Conservation (phyloP, 805 yeast genomes). For the Sporopachydermia lactativora region DNA sequence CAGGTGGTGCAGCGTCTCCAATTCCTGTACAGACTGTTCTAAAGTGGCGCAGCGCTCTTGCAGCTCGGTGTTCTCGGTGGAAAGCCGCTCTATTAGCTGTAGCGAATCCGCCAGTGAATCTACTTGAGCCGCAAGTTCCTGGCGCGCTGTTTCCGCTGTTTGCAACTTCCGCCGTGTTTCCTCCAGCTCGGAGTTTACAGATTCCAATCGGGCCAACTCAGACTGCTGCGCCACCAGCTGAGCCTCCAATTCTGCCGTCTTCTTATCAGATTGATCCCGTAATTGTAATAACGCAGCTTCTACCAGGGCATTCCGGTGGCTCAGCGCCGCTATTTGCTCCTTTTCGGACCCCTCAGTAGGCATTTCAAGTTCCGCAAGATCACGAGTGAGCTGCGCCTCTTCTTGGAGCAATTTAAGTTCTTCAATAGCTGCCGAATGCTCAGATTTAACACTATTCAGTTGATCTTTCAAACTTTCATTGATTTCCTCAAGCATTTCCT, state of each 20-base stretch:
- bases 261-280: conserved; percentile 13
- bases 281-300: conserved; percentile 29
- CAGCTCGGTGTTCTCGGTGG: conserved; percentile 24
- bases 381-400: conserved; percentile 10
- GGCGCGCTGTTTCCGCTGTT: conserved; percentile 6
- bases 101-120: conserved; percentile 22
- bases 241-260: conserved; percentile 11
- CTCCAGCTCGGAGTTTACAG: conserved; percentile 1
- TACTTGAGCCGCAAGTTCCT: conserved; percentile 17
- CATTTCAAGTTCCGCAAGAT: conserved; percentile 2
- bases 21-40: conserved; percentile 29
- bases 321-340: conserved; percentile 6
- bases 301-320: conserved; percentile 24
- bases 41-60: conserved; percentile 23
- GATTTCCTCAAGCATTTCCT: conserved; percentile 22
- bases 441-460: conserved; percentile 9
- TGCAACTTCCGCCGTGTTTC: conserved; percentile 2
- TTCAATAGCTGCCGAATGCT: conserved; percentile 12
- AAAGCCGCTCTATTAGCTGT: conserved; percentile 21
- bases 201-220: conserved; percentile 1
- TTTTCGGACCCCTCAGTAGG: neutral
- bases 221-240: conserved; percentile 11
- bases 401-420: conserved; percentile 16
- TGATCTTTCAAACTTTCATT: conserved; percentile 14
- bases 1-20: conserved; percentile 37